Evolutionary conservation across 306 rosid species (phyloP).

Genomic region (Quercus rubra): DNA sequence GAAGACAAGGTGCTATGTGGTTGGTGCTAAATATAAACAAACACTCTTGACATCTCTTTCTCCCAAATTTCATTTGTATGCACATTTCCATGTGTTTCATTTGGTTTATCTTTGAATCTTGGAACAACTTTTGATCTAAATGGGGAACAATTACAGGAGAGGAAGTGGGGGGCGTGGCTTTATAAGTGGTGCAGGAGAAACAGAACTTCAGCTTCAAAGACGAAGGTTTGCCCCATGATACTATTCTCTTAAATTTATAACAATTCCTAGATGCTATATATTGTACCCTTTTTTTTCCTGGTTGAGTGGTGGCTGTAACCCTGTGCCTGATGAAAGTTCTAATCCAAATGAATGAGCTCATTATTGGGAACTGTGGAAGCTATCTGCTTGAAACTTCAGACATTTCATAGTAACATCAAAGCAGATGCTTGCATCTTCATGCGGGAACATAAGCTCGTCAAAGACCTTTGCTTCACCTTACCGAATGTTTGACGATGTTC

Average conservation of each 20-base stretch:
- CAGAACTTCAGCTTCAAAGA: slow-evolving; percentile 94
- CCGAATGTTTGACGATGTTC: too few species aligned
- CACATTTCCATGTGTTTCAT: slow-evolving; percentile 11
- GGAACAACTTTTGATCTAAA: slow-evolving; percentile 8
- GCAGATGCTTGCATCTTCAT: background rate
- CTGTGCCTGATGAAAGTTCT: background rate
- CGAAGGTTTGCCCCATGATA: slow-evolving; percentile 56
- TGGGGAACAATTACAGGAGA: slow-evolving; percentile 57
- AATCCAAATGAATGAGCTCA: background rate
- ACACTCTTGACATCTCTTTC: background rate
- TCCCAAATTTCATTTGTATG: background rate
- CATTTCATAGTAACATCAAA: background rate
- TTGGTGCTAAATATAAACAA: background rate
- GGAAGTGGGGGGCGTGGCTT: slow-evolving; percentile 96
- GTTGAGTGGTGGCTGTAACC: background rate
- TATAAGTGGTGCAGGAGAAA: slow-evolving; percentile 97
- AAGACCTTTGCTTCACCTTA: background rate
- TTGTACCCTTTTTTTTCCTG: background rate
- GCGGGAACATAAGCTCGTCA: background rate
- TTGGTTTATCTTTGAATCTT: slow-evolving; percentile 6
- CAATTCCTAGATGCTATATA: slow-evolving; percentile 7
- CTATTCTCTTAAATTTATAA: slow-evolving; percentile 19
- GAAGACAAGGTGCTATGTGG: background rate
- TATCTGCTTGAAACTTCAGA: background rate
- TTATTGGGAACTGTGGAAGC: background rate